Percentiles rank a stretch among this genome's conserved stretches.
These are phyloP conservation scores for Telopea speciosissima DNA, from an alignment of 177 flowering plant species.

Conservation along the genomic window DNA sequence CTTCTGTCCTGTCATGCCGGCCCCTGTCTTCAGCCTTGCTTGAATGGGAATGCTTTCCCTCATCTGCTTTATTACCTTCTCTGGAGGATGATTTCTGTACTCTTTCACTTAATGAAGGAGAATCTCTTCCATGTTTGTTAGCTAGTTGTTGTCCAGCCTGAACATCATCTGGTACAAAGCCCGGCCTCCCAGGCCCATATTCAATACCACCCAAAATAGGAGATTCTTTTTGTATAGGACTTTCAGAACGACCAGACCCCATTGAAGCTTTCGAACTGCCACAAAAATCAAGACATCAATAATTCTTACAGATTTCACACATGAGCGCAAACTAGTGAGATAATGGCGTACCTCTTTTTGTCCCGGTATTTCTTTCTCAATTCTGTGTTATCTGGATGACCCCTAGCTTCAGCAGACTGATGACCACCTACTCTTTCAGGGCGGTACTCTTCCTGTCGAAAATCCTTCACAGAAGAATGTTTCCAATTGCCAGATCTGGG, in stretches of 20 bases:
- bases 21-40: constrained; percentile 23
- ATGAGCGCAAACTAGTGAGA: neutral
- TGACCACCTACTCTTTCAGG: constrained; percentile 19
- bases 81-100: constrained; percentile 19
- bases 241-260: constrained; percentile 21
- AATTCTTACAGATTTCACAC: neutral
- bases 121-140: constrained; percentile 13
- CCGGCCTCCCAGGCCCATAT: constrained; percentile 23
- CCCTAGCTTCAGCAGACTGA: constrained; percentile 17
- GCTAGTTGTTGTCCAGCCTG: constrained; percentile 10
- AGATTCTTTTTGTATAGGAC: constrained; percentile 20
- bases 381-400: constrained; percentile 18
- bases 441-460: constrained; percentile 19
- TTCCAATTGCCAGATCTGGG: constrained; percentile 19
- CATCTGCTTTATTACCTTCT: constrained; percentile 26
- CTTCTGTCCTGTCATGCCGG: constrained; percentile 18
- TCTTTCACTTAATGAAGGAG: constrained; percentile 21
- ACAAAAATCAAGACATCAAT: constrained; percentile 6
- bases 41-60: constrained; percentile 19
- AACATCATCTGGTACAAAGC: constrained; percentile 3
- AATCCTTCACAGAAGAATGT: constrained; percentile 16
- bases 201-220: constrained; percentile 17
- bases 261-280: constrained; percentile 42
- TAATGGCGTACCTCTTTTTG: constrained; percentile 25
- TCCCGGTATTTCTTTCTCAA: constrained; percentile 32